Conservation (phyloP, 148 eudicot genomes). For the Simmondsia chinensis region DNA sequence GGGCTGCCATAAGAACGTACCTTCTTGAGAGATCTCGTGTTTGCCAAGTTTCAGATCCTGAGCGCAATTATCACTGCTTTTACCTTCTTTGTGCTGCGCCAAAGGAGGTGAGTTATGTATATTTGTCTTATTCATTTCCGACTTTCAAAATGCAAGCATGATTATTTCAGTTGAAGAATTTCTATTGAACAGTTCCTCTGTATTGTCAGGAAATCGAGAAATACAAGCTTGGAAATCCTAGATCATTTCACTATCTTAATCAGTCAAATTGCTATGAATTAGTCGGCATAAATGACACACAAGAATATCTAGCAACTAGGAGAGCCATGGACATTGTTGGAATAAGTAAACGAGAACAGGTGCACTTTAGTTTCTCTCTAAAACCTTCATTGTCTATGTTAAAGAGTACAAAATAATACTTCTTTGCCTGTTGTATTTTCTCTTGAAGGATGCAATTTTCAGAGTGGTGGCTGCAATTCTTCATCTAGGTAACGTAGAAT, state of each 20-base stretch:
- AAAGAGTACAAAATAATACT: constrained; percentile 6
- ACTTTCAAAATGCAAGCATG: no score
- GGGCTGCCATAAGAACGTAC: constrained; percentile 91
- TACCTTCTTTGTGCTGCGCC: constrained; percentile 91
- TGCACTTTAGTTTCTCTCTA: constrained; percentile 7
- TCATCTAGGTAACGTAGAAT: constrained; percentile 76
- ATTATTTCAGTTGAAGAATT: constrained; percentile 5
- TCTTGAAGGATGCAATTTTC: constrained; percentile 74
- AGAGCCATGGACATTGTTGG: constrained; percentile 94
- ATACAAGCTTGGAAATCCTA: constrained; percentile 76
- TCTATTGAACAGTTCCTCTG: constrained; percentile 9
- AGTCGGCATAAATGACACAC: constrained; percentile 62
- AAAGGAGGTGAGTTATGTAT: constrained; percentile 33
- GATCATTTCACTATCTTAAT: constrained; percentile 70
- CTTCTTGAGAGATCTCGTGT: constrained; percentile 97
- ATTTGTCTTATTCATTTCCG: no score
- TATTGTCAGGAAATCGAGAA: constrained; percentile 56
- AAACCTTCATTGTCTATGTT: constrained; percentile 6
- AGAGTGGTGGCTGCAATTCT: constrained; percentile 83
- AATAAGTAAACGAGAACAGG: constrained; percentile 74
- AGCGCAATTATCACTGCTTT: constrained; percentile 86
- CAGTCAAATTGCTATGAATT: constrained; percentile 73
- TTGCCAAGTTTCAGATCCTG: constrained; percentile 85
- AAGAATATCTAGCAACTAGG: constrained; percentile 82
- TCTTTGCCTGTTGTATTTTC: constrained; percentile 1